Evolutionary conservation across 208 protist species (phyloP).

Genomic region (Strigomonas oncopelti): DNA sequence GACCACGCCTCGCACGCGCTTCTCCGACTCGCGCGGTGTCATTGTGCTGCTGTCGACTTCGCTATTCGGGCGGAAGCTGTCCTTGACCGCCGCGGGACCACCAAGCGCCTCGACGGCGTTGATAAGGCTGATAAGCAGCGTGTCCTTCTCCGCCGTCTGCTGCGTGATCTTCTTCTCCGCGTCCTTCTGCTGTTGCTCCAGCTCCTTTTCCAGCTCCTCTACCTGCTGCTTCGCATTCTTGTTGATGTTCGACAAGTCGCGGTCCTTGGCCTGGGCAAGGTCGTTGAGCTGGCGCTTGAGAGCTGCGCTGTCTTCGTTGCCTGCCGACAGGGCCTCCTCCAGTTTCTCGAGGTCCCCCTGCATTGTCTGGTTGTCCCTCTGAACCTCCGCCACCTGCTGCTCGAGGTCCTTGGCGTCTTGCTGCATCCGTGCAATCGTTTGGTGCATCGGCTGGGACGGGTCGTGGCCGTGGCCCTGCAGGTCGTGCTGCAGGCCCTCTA

Average conservation of each 20-base stretch:
- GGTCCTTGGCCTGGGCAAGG: not conserved
- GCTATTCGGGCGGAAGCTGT: not conserved
- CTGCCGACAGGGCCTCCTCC: not conserved
- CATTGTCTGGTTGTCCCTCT: slow-evolving; percentile 1
- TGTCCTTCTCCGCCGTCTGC: slow-evolving; percentile 9
- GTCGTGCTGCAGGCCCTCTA: not conserved
- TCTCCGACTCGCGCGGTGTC: slow-evolving; percentile 2
- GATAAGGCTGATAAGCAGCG: not conserved
- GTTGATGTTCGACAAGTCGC: not conserved
- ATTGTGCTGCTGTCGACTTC: not conserved
- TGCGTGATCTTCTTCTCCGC: slow-evolving; percentile 10
- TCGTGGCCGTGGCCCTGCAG: too few relatives aligned
- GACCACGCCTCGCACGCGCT: slow-evolving; percentile 2
- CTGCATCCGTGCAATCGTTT: slow-evolving; percentile 16
- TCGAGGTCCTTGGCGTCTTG: slow-evolving; percentile 15
- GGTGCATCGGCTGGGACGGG: slow-evolving; percentile 5
- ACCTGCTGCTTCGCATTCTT: slow-evolving; percentile 10
- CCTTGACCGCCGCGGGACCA: not conserved
- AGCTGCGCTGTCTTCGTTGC: slow-evolving; percentile 1
- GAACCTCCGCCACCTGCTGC: not conserved
- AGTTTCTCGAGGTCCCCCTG: slow-evolving; percentile 15
- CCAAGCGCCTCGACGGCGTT: slow-evolving; percentile 8
- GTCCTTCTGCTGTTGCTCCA: slow-evolving; percentile 11
- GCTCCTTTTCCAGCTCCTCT: slow-evolving; percentile 7
- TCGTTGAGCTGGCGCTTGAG: slow-evolving; percentile 9